A percentile compares a stretch with the other conserved stretches of the same genome.
These are phyloP conservation scores for Candida labiduridarum DNA, from an alignment of 1,139 yeast species.

Conservation along the genomic window DNA sequence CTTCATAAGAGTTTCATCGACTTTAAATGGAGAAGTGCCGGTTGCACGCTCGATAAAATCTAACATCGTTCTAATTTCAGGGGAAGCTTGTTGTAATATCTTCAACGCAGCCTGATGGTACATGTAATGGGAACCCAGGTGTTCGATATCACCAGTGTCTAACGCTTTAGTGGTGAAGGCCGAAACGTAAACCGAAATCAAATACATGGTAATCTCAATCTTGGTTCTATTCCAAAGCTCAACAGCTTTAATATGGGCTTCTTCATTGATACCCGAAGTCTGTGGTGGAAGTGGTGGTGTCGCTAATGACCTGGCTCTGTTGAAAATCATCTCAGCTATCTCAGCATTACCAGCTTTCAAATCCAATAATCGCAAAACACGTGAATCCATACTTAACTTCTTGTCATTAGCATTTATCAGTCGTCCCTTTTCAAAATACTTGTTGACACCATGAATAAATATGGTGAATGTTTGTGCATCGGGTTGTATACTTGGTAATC, in stretches of 20 bases:
- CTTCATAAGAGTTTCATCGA: constrained; percentile 4
- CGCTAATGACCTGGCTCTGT: constrained; percentile 30
- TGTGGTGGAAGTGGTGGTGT: constrained; percentile 27
- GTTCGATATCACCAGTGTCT: constrained; percentile 28
- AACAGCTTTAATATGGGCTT: neutral
- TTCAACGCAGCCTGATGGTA: constrained; percentile 24
- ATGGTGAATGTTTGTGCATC: constrained; percentile 44
- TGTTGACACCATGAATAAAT: constrained; percentile 39
- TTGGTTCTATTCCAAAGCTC: constrained; percentile 4
- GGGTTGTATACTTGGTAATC: constrained; percentile 24
- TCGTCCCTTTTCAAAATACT: constrained; percentile 22
- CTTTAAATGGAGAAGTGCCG: constrained; percentile 5
- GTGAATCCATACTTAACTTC: constrained; percentile 21
- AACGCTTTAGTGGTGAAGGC: constrained; percentile 32
- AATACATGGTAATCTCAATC: constrained; percentile 17
- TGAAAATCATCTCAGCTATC: constrained; percentile 31
- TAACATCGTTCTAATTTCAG: constrained; percentile 31
- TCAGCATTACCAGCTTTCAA: constrained; percentile 31
- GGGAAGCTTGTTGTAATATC: constrained; percentile 16
- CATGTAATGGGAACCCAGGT: constrained; percentile 33
- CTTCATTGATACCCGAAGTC: neutral
- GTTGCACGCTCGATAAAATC: constrained; percentile 16
- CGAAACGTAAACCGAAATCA: constrained; percentile 32
- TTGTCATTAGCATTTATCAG: constrained; percentile 19
- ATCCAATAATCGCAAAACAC: constrained; percentile 27